Evolutionary conservation across 768 basidiomycete species (phyloP).

Genomic region (Grammothele lineata): DNA sequence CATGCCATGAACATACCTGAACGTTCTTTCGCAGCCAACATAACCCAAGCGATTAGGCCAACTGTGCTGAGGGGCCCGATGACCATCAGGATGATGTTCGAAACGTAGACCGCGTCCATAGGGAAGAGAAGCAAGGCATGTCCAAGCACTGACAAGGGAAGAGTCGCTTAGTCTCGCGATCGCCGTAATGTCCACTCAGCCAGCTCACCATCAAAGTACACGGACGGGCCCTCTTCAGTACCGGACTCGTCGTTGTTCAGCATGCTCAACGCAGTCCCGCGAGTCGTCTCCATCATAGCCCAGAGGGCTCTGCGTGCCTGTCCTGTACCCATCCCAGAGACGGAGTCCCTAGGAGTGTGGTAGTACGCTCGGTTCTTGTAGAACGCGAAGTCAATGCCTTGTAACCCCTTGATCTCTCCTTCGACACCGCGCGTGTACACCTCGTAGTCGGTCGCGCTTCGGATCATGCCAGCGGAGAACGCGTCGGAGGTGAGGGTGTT

Average conservation of each 20-base stretch:
- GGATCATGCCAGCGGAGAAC: constrained; percentile 59
- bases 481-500: constrained; percentile 68
- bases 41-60: constrained; percentile 37
- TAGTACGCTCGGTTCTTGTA: constrained; percentile 72
- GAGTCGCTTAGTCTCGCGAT: too few species aligned
- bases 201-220: constrained; percentile 80
- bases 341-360: constrained; percentile 70
- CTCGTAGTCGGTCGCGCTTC: constrained; percentile 70
- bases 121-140: constrained; percentile 50
- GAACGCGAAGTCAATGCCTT: constrained; percentile 77
- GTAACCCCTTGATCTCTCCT: constrained; percentile 38
- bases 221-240: constrained; percentile 29
- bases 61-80: constrained; percentile 55
- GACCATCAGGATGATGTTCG: constrained; percentile 58
- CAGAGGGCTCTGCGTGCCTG: constrained; percentile 60
- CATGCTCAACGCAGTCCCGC: constrained; percentile 51
- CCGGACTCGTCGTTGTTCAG: constrained; percentile 35
- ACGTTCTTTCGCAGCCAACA: constrained; percentile 22
- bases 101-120: constrained; percentile 43
- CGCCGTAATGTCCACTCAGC: too few species aligned
- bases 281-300: constrained; percentile 72
- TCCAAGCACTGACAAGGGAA: constrained; percentile 57
- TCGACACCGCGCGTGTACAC: constrained; percentile 48
- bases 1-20: constrained; percentile 8
- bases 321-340: constrained; percentile 46